Evolutionary conservation across 352 stramenopile genomes (phyloP).

Genomic region (Pilasporangium apinafurcum): DNA sequence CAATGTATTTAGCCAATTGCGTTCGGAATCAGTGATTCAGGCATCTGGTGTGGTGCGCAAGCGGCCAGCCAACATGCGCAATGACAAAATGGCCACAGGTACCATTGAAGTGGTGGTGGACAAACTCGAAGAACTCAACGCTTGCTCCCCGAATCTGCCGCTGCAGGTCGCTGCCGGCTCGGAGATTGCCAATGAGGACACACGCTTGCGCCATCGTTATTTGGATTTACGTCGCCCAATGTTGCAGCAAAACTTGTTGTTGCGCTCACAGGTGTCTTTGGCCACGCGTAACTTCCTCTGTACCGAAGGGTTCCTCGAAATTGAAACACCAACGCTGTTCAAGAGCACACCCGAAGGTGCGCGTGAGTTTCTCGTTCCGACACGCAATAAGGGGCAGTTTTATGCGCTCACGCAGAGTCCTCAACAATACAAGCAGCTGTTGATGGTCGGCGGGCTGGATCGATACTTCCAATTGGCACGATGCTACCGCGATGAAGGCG

Average conservation of each 20-base stretch:
- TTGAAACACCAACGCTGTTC: constrained; percentile 87
- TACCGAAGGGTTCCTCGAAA: constrained; percentile 72
- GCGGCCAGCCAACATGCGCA: constrained; percentile 58
- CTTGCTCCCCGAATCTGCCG: constrained; percentile 33
- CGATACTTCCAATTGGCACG: constrained; percentile 88
- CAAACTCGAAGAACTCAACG: constrained; percentile 52
- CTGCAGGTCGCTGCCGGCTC: constrained; percentile 60
- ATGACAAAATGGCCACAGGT: constrained; percentile 64
- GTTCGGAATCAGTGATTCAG: constrained; percentile 69
- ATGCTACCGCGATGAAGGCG: constrained; percentile 87
- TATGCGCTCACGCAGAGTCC: constrained; percentile 88
- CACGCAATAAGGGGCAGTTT: constrained; percentile 55
- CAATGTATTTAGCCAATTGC: constrained; percentile 41
- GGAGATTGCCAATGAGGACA: constrained; percentile 61
- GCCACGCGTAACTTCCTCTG: constrained; percentile 67
- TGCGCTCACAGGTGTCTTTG: constrained; percentile 69
- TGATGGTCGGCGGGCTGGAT: constrained; percentile 87
- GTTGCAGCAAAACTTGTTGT: constrained; percentile 75
- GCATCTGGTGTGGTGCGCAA: constrained; percentile 50
- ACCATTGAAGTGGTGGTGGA: constrained; percentile 71
- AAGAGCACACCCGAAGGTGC: constrained; percentile 85
- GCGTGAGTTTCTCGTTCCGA: constrained; percentile 83
- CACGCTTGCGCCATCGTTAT: constrained; percentile 70
- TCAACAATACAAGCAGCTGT: constrained; percentile 90
- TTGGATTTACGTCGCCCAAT: constrained; percentile 67